A percentile compares a stretch with the other conserved stretches of the same genome.
Evolutionary conservation across 345 rosid species (phyloP).

Genomic region (Lepidium aucheri): DNA sequence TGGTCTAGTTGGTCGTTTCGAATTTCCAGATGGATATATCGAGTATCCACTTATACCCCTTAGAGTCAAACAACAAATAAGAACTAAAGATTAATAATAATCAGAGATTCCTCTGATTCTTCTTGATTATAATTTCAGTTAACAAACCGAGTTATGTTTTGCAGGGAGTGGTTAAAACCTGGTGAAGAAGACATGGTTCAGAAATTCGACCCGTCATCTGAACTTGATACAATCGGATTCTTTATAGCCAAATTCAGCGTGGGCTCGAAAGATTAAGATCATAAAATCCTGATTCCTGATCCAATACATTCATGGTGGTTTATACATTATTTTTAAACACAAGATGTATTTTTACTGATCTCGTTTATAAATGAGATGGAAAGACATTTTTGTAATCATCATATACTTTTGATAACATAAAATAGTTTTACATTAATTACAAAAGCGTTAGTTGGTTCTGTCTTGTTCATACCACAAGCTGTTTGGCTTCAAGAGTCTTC

Average conservation of each 20-base stretch:
- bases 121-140: neutral
- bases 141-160: neutral
- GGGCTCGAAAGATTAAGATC: slow-evolving; percentile 34
- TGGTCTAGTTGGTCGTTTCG: slow-evolving; percentile 67
- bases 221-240: slow-evolving; percentile 88
- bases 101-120: neutral
- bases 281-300: neutral
- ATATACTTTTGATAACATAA: neutral
- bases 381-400: neutral
- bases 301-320: neutral
- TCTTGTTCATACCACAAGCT: slow-evolving; percentile 9
- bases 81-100: neutral
- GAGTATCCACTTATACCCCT: slow-evolving; percentile 53
- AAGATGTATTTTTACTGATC: neutral
- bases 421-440: slow-evolving; percentile 1
- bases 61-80: neutral
- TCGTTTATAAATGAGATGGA: neutral
- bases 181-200: slow-evolving; percentile 90
- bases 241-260: slow-evolving; percentile 84
- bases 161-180: slow-evolving; percentile 91
- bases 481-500: slow-evolving; percentile 73
- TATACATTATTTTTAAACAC: neutral
- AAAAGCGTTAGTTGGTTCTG: neutral
- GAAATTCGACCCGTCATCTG: slow-evolving; percentile 84
- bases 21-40: slow-evolving; percentile 64